Conservation (phyloP, 202 grass and related monocot species). For the Saccharum hybrid region DNA sequence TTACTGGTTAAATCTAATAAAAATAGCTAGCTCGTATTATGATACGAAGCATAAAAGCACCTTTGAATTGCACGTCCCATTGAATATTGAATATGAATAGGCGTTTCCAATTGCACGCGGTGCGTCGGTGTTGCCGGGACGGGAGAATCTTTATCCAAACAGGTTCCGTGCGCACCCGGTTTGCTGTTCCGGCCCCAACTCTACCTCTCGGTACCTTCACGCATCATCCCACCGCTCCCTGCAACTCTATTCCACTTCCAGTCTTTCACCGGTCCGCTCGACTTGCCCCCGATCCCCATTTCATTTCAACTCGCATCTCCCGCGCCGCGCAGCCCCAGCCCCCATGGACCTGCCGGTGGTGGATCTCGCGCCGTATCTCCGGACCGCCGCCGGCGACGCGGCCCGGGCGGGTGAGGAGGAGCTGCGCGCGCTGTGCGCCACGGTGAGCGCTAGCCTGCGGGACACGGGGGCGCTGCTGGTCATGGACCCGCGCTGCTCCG, state of each 20-base stretch:
- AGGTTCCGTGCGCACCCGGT: slow-evolving; percentile 47
- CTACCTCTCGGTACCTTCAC: slow-evolving; percentile 33
- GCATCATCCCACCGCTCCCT: slow-evolving; percentile 37
- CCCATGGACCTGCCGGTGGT: slow-evolving; percentile 86
- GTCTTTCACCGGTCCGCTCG: background rate
- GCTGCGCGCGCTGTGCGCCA: slow-evolving; percentile 69
- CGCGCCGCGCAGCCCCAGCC: slow-evolving; percentile 14
- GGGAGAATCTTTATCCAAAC: slow-evolving; percentile 43
- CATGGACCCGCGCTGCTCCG: slow-evolving; percentile 92
- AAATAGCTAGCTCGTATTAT: too few relatives aligned
- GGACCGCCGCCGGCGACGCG: slow-evolving; percentile 35
- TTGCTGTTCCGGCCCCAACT: slow-evolving; percentile 32
- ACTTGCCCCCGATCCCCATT: background rate
- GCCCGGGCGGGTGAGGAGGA: slow-evolving; percentile 31
- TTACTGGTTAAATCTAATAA: too few relatives aligned
- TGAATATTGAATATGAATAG: too few relatives aligned
- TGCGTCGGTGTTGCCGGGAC: background rate
- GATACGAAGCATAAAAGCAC: too few relatives aligned
- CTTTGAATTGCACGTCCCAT: too few relatives aligned
- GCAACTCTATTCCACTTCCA: background rate
- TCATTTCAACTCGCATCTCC: slow-evolving; percentile 44
- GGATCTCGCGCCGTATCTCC: slow-evolving; percentile 82
- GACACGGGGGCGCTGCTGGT: slow-evolving; percentile 91
- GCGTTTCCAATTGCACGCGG: background rate
- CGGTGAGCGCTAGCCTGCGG: slow-evolving; percentile 79